Conservation (phyloP, 1,139 yeast species). For the Debaryomyces nepalensis region DNA sequence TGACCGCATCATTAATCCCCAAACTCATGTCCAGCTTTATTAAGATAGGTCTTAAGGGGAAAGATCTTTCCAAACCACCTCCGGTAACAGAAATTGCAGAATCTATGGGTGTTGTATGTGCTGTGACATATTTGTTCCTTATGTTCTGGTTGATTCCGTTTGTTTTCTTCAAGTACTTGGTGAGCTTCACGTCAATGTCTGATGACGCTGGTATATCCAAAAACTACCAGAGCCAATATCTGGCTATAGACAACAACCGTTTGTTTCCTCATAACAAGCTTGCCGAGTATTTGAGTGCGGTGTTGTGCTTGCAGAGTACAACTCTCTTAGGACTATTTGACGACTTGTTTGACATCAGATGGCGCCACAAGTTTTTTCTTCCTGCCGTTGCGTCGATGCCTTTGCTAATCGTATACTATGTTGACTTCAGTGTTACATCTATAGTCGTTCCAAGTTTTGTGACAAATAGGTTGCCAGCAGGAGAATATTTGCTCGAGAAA, state of each 20-base stretch:
- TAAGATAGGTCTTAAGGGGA: constrained; percentile 79
- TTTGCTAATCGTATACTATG: constrained; percentile 84
- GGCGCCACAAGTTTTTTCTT: constrained; percentile 95
- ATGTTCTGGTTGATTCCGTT: constrained; percentile 91
- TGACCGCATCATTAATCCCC: constrained; percentile 68
- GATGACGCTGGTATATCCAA: constrained; percentile 40
- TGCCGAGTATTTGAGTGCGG: constrained; percentile 83
- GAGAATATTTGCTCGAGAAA: constrained; percentile 25
- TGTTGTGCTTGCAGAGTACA: constrained; percentile 82
- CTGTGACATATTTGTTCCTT: constrained; percentile 75
- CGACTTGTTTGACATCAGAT: constrained; percentile 90
- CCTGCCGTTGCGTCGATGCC: constrained; percentile 97
- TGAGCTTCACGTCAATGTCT: constrained; percentile 48
- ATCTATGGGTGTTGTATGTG: constrained; percentile 87
- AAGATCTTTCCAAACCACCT: constrained; percentile 72
- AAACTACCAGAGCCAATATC: constrained; percentile 43
- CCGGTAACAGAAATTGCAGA: constrained; percentile 76
- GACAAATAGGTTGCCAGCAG: constrained; percentile 35
- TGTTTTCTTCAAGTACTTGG: constrained; percentile 79
- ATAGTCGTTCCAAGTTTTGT: constrained; percentile 83
- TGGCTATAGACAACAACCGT: constrained; percentile 30
- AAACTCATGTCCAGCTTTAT: constrained; percentile 67
- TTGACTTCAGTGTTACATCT: constrained; percentile 91
- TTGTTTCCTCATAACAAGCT: constrained; percentile 84
- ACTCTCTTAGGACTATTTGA: constrained; percentile 88